Base-by-base conservation (phyloP, 1,139 yeast genomes). In the Hanseniaspora uvarum region DNA sequence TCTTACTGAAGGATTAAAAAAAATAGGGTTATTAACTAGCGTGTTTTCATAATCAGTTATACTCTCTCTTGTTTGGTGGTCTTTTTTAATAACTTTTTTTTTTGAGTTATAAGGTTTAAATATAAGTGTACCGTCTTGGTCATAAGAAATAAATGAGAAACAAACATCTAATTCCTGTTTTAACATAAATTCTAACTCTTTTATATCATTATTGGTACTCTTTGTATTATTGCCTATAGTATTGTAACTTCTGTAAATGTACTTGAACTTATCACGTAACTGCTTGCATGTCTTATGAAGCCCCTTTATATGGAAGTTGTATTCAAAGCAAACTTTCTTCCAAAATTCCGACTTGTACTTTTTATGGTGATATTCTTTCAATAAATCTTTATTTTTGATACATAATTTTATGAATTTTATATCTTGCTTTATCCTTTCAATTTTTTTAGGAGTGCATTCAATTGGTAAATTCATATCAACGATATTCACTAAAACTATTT, bases 281-380 rank as follows among this genome's bases (percentile, higher is more conserved):
- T 43, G 46, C 36, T 43, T 43, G 16, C 46, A 43, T 28, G 46
- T 30, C 23, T 43, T 43, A 1, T 23, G 3, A 4, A 11, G 10
- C 8, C 26, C 12, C n/a, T 14, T 14, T 11, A 21, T 18, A 16
- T 26, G 6, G 5, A 21, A 5, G 26, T 43, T 43, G 10, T 11
- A 28, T 12, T 43, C 36, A 43, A 28, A 19, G 18, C 46, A 28
- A 11, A 43, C 46, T 10, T 28, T 30, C 18, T 30, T 43, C 46
- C 46, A 43, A 30, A 43, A 43, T 14, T 43, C 46, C 5, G 46
- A 30, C 19, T 43, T 43, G n/a, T 43, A 43, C 30, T 43, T 43
- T 18, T 43, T 43, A 14, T 30, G 16, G 7, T 43, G 24, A 11
- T 18, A 43, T 4, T 16, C 12, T 28, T 43, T 11, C 5, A 43